Conservation (phyloP, 768 basidiomycete species). For the Pulveroboletus ravenelii region DNA sequence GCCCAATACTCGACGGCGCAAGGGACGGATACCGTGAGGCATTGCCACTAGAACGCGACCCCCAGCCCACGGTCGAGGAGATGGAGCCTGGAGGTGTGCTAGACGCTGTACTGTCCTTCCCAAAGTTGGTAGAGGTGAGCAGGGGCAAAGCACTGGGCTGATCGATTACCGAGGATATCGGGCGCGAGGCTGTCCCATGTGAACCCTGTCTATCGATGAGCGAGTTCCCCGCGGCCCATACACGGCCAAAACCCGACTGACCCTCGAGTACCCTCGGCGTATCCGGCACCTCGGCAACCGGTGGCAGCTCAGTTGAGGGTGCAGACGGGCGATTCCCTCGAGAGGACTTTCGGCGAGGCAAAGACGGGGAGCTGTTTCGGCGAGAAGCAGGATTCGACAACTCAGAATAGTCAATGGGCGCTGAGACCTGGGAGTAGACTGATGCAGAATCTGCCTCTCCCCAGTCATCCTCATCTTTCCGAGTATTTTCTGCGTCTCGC, state of each 20-base stretch:
- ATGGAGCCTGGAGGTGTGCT: slow-evolving; percentile 13
- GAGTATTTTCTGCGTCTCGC: slow-evolving; percentile 8
- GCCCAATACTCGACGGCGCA: slow-evolving; percentile 13
- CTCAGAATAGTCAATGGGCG: slow-evolving; percentile 10
- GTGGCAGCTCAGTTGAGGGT: slow-evolving; percentile 4
- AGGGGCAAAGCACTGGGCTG: slow-evolving; percentile 9
- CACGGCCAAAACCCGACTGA: neutral
- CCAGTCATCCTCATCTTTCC: neutral
- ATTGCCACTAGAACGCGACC: slow-evolving; percentile 13
- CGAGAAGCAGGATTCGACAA: slow-evolving; percentile 2
- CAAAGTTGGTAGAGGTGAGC: slow-evolving; percentile 27
- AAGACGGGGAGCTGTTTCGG: neutral
- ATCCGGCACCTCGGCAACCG: slow-evolving; percentile 20
- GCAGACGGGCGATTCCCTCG: slow-evolving; percentile 2
- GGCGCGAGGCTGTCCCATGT: slow-evolving; percentile 6
- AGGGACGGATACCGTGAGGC: slow-evolving; percentile 29
- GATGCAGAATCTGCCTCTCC: slow-evolving; percentile 9
- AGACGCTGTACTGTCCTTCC: slow-evolving; percentile 16
- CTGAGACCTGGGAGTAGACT: slow-evolving; percentile 25
- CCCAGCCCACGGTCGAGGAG: slow-evolving; percentile 11
- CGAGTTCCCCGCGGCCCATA: slow-evolving; percentile 3
- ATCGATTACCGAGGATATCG: slow-evolving; percentile 7
- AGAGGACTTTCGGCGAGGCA: slow-evolving; percentile 9
- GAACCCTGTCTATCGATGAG: slow-evolving; percentile 9
- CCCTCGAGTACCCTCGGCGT: neutral